phyloP scores from a whole-genome alignment of 805 yeast genomes.

The Ogataea saltuana region DNA sequence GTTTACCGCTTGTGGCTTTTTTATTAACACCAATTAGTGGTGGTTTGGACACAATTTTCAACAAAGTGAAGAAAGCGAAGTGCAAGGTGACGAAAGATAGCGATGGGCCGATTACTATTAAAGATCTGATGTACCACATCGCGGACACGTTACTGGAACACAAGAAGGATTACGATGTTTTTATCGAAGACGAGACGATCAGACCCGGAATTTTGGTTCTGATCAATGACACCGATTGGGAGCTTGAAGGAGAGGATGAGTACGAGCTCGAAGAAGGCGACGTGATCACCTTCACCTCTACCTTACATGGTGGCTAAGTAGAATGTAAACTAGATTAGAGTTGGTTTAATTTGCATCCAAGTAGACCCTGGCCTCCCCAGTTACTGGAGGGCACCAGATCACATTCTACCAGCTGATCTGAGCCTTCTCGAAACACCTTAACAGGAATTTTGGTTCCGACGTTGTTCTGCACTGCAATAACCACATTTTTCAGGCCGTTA shows the following conservation, averaged over 20 bases:
- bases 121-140: slow-evolving; percentile 58
- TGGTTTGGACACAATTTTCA: slow-evolving; percentile 81
- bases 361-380: slow-evolving; percentile 69
- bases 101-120: slow-evolving; percentile 34
- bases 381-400: slow-evolving; percentile 46
- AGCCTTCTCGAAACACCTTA: slow-evolving; percentile 24
- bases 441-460: slow-evolving; percentile 24
- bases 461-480: slow-evolving; percentile 43
- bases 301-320: slow-evolving; percentile 86
- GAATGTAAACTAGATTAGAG: no score
- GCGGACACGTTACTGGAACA: slow-evolving; percentile 56
- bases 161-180: slow-evolving; percentile 66
- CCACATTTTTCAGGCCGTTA: slow-evolving; percentile 46
- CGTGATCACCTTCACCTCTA: slow-evolving; percentile 82
- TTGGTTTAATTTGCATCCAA: slow-evolving; percentile 63
- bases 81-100: slow-evolving; percentile 42
- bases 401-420: slow-evolving; percentile 26
- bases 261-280: slow-evolving; percentile 79
- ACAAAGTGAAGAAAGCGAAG: slow-evolving; percentile 54
- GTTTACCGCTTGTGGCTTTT: no score
- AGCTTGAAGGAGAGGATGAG: slow-evolving; percentile 82
- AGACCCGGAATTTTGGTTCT: slow-evolving; percentile 92
- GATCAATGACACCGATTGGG: slow-evolving; percentile 97
- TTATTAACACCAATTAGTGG: slow-evolving; percentile 45
- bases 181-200: slow-evolving; percentile 76